These are phyloP conservation scores for Fusarium secorum DNA, from an alignment of 2,329 filamentous ascomycete species.

Conservation along the genomic window DNA sequence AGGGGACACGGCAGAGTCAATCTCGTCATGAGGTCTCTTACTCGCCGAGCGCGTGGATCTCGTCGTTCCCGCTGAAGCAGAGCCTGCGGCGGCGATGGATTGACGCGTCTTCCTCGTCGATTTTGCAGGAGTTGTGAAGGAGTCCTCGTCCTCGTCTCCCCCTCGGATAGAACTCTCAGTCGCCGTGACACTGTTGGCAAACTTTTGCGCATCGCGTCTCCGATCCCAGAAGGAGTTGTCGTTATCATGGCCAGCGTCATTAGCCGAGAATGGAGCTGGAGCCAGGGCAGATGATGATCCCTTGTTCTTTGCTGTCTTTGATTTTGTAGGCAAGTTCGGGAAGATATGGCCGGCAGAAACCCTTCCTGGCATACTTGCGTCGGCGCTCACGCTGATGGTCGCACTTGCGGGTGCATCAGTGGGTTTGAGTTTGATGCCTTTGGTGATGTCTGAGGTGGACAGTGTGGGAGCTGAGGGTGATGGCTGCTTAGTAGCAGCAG, in stretches of 20 bases:
- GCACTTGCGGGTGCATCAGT: constrained; percentile 38
- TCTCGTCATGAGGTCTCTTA: constrained; percentile 64
- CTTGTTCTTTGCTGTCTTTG: constrained; percentile 43
- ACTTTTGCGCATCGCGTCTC: constrained; percentile 50
- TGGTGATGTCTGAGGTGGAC: constrained; percentile 26
- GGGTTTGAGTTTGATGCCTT: background rate
- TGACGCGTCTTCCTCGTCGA: constrained; percentile 49
- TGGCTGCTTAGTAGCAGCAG: constrained; percentile 48
- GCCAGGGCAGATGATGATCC: constrained; percentile 35
- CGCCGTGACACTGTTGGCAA: constrained; percentile 49
- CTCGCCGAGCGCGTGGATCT: constrained; percentile 58
- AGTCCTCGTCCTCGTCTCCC: constrained; percentile 39
- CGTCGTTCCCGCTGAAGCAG: constrained; percentile 43
- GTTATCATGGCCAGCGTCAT: constrained; percentile 45
- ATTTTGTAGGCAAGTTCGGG: constrained; percentile 45
- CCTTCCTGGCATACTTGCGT: constrained; percentile 53
- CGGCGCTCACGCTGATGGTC: constrained; percentile 40
- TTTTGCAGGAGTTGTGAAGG: constrained; percentile 44
- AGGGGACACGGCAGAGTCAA: constrained; percentile 62
- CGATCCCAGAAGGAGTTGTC: constrained; percentile 47
- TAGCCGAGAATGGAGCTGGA: constrained; percentile 25
- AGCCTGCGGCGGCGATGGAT: constrained; percentile 40
- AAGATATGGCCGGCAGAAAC: constrained; percentile 47
- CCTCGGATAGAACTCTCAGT: constrained; percentile 52
- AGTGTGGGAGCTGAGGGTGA: constrained; percentile 44